phyloP scores from a whole-genome alignment of 352 stramenopile species.

The Pythium scleroteichum region DNA sequence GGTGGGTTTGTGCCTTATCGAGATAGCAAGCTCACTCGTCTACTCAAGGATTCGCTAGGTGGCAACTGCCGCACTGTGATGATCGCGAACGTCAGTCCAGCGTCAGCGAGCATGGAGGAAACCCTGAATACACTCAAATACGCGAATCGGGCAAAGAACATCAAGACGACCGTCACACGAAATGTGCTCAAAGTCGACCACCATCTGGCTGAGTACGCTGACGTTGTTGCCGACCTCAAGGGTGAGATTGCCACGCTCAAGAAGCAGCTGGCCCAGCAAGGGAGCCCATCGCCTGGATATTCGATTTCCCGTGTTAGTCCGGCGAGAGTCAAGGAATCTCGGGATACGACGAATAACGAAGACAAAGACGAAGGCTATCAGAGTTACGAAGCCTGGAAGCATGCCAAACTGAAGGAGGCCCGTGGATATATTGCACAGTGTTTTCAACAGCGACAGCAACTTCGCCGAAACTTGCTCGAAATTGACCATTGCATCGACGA shows the following conservation, averaged over 20 bases:
- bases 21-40: conserved; percentile 88
- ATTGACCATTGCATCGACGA: conserved; percentile 47
- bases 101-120: conserved; percentile 84
- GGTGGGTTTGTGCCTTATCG: conserved; percentile 78
- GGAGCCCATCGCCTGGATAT: background rate
- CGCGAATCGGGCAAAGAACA: conserved; percentile 93
- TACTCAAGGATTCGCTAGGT: conserved; percentile 90
- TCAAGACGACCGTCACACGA: conserved; percentile 88
- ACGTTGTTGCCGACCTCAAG: conserved; percentile 82
- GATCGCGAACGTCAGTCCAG: conserved; percentile 90
- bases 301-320: background rate
- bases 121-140: conserved; percentile 92
- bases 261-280: conserved; percentile 43
- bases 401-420: conserved; percentile 26
- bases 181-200: conserved; percentile 91
- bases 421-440: conserved; percentile 67
- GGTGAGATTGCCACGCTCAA: conserved; percentile 87
- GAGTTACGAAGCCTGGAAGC: conserved; percentile 17
- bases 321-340: conserved; percentile 3
- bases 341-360: conserved; percentile 3
- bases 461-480: conserved; percentile 75
- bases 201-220: conserved; percentile 85
- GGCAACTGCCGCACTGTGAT: conserved; percentile 94
- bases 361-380: background rate
- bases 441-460: conserved; percentile 85